Base-by-base conservation (phyloP, 257 asterid species). In the Linderniella brevidens region DNA sequence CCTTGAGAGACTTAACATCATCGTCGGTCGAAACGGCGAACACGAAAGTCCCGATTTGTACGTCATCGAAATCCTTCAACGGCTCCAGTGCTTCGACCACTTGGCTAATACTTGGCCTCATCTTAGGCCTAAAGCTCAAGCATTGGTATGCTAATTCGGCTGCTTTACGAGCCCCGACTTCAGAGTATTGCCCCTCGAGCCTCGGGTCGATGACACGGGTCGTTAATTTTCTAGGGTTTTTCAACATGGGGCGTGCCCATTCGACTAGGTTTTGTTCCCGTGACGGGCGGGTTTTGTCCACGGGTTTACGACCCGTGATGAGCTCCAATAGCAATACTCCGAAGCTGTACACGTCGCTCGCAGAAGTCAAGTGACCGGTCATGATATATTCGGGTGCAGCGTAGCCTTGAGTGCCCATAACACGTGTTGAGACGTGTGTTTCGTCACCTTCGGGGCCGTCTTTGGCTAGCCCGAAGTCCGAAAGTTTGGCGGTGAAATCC, bases 391-490 rank as follows among this genome's bases (percentile, higher is more conserved):
- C 96, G 0, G 96, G 96, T 5, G 96, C 96, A 13, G 96, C 96
- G 17, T 85, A 85, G 13, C 96, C 96, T 0, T 76, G 92, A 0
- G 97, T 87, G 38, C 97, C 97, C 93, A 87, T 77, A 4, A 87
- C 93, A 46, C 95, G 78, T 0, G 97, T 87, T 5, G 97, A 82
- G 42, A 87, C 95, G 41, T 87, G 97, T 8, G 97, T 77, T 8
- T 83, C 75, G 45, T 87, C 97, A 29, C 92, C 97, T 60, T 87
- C 95, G 0, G 97, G 97, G 19, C 97, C 97, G 53, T 82, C 97
- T 49, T 67, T 80, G 0, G 95, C 97, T 0, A 87, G 81, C 4
- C 97, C 97, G 3, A 87, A 87, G 59, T 87, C 97, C 0, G 97
- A 87, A 41, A 87, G 79, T 59, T 87, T 87, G 7, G 92, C 81